A percentile compares a stretch with the other conserved stretches of the same genome.
Evolutionary conservation across 176 grass and related monocot species (phyloP).

Genomic region (Juncus effusus): DNA sequence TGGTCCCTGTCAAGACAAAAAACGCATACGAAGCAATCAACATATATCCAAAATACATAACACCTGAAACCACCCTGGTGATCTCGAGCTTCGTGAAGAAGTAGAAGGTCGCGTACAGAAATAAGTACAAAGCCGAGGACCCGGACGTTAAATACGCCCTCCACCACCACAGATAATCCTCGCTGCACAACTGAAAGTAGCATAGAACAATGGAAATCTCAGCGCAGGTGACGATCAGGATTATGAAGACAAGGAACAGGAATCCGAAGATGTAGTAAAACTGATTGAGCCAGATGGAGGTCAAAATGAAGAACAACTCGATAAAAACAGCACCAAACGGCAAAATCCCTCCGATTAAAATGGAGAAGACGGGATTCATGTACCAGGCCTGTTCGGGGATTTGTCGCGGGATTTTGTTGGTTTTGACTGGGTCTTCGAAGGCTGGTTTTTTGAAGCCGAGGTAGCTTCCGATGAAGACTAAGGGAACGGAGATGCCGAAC

Average conservation of each 20-base stretch:
- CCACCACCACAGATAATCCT: slow-evolving; percentile 98
- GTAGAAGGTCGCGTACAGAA: slow-evolving; percentile 79
- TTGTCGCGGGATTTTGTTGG: slow-evolving; percentile 86
- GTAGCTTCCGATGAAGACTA: slow-evolving; percentile 84
- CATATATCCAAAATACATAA: slow-evolving; percentile 92
- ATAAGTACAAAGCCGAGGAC: slow-evolving; percentile 88
- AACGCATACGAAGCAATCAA: slow-evolving; percentile 73
- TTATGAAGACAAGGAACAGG: slow-evolving; percentile 85
- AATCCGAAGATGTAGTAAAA: slow-evolving; percentile 97
- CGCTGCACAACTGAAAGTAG: slow-evolving; percentile 95
- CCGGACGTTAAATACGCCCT: slow-evolving; percentile 78
- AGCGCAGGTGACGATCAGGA: slow-evolving; percentile 74
- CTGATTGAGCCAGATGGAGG: slow-evolving; percentile 84
- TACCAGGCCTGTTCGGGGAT: slow-evolving; percentile 89
- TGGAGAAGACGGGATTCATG: slow-evolving; percentile 81
- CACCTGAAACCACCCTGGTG: slow-evolving; percentile 66
- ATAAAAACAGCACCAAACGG: slow-evolving; percentile 92
- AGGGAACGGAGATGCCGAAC: slow-evolving; percentile 83
- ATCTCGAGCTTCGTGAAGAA: slow-evolving; percentile 96
- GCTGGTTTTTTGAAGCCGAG: slow-evolving; percentile 78
- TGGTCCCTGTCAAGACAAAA: slow-evolving; percentile 77
- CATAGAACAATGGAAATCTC: slow-evolving; percentile 92
- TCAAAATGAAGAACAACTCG: slow-evolving; percentile 88
- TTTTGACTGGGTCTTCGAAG: slow-evolving; percentile 80
- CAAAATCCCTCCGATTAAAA: slow-evolving; percentile 79